Conservation (phyloP, 305 asterid species). For the Fraxinus sp. region DNA sequence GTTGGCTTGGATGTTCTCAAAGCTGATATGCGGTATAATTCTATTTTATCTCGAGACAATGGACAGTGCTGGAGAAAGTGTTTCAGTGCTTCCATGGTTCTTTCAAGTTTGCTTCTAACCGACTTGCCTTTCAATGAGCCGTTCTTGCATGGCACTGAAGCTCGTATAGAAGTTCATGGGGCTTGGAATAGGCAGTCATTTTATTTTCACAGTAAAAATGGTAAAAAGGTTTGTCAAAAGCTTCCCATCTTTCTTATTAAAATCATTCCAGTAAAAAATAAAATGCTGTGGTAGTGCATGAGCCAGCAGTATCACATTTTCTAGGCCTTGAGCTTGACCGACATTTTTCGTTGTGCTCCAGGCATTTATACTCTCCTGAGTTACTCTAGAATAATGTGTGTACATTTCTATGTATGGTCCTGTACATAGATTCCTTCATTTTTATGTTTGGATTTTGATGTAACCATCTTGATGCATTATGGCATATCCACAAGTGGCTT, state of each 20-base stretch:
- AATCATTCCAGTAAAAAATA: background rate
- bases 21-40: conserved; percentile 31
- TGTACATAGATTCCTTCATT: background rate
- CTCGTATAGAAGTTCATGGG: conserved; percentile 43
- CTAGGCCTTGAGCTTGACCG: background rate
- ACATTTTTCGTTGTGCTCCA: background rate
- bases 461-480: background rate
- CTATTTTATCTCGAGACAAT: conserved; percentile 28
- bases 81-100: conserved; percentile 44
- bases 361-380: background rate
- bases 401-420: background rate
- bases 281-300: background rate
- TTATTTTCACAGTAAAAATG: conserved; percentile 42
- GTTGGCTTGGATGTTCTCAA: conserved; percentile 43
- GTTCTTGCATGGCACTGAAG: conserved; percentile 42
- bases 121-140: conserved; percentile 33
- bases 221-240: conserved; percentile 37
- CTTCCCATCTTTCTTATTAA: conserved; percentile 16
- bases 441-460: background rate
- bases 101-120: conserved; percentile 40
- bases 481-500: background rate
- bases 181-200: conserved; percentile 40
- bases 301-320: background rate
- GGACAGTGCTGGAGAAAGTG: conserved; percentile 42
- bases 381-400: background rate